These are phyloP conservation scores for Solanum sitiens DNA, from an alignment of 257 asterid species.

Conservation along the genomic window DNA sequence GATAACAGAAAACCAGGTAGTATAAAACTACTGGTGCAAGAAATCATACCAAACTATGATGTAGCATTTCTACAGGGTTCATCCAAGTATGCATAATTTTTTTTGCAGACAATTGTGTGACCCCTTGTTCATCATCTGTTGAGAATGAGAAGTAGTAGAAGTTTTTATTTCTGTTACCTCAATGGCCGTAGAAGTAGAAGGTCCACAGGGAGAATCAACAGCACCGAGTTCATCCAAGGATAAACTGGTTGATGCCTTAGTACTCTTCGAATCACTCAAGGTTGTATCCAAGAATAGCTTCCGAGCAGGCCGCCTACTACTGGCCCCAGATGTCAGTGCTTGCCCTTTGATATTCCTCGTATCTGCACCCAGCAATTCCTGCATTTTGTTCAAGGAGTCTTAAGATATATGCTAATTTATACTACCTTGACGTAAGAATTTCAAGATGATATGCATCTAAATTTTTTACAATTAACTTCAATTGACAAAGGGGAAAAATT, in stretches of 20 bases:
- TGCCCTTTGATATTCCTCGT: slow-evolving; percentile 54
- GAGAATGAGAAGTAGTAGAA: background rate
- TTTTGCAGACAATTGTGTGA: background rate
- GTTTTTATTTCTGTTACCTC: slow-evolving; percentile 40
- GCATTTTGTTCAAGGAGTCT: slow-evolving; percentile 4
- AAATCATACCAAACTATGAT: background rate
- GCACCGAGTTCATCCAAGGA: slow-evolving; percentile 41
- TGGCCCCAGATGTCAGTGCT: slow-evolving; percentile 34
- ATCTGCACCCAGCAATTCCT: slow-evolving; percentile 56
- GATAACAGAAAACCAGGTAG: background rate
- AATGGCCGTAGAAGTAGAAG: slow-evolving; percentile 58
- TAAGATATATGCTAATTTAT: background rate
- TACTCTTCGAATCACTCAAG: slow-evolving; percentile 55
- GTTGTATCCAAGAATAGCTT: slow-evolving; percentile 56
- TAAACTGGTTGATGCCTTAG: slow-evolving; percentile 52
- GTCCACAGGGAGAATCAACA: slow-evolving; percentile 49
- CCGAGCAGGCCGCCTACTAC: slow-evolving; percentile 47
- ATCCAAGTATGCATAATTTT: background rate
- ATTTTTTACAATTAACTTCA: background rate
- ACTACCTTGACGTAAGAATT: background rate
- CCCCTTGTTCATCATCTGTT: background rate
- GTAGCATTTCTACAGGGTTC: background rate
- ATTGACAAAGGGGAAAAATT: background rate
- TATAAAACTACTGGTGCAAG: background rate
- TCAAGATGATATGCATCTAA: background rate